Evolutionary conservation across 306 rosid species (phyloP).

Genomic region (Gleditsia sinensis): DNA sequence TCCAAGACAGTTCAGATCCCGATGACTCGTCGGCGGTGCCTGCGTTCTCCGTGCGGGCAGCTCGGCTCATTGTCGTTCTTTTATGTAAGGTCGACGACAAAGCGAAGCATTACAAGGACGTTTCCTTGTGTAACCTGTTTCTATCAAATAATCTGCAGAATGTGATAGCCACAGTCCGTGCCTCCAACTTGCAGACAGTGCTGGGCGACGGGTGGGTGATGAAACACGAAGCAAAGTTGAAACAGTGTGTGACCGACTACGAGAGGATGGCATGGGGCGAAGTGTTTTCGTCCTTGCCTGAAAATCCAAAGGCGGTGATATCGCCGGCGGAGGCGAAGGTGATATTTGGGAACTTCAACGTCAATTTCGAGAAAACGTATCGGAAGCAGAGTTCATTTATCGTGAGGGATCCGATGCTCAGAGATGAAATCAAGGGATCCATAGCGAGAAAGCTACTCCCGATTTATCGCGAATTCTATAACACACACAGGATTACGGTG

Average conservation of each 20-base stretch:
- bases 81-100: constrained; percentile 72
- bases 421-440: constrained; percentile 57
- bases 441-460: constrained; percentile 44
- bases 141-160: constrained; percentile 62
- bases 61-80: constrained; percentile 69
- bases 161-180: constrained; percentile 47
- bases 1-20: constrained; percentile 43
- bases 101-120: constrained; percentile 58
- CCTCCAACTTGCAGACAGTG: constrained; percentile 56
- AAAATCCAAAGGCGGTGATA: constrained; percentile 40
- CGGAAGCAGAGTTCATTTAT: constrained; percentile 50
- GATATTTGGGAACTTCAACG: constrained; percentile 58
- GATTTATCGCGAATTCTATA: constrained; percentile 53
- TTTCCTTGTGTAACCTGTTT: constrained; percentile 57
- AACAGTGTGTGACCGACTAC: constrained; percentile 49
- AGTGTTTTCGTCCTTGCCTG: constrained; percentile 56
- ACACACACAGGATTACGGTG: constrained; percentile 26
- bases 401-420: constrained; percentile 46
- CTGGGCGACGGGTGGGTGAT: constrained; percentile 69
- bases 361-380: constrained; percentile 47
- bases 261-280: constrained; percentile 60
- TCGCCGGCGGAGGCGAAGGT: constrained; percentile 48
- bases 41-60: constrained; percentile 40
- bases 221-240: constrained; percentile 50
- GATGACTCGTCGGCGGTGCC: constrained; percentile 16